phyloP scores from a whole-genome alignment of 225 moss, liverwort and hornwort species.

The Pseudoscleropodium purum region DNA sequence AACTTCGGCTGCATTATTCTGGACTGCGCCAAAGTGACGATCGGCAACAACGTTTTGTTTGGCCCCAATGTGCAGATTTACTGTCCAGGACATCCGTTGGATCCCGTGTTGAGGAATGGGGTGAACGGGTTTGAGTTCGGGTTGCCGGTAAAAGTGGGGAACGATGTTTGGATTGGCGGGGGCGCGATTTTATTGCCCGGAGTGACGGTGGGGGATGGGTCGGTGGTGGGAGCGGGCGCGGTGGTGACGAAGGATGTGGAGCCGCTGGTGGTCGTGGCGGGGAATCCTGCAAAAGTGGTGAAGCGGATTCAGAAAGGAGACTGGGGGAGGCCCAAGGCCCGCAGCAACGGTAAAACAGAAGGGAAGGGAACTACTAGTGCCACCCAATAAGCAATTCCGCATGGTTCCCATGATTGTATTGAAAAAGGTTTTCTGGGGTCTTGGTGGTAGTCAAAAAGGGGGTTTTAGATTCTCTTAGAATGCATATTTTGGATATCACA shows the following conservation, averaged over 20 bases:
- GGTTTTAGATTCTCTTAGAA: too few species aligned
- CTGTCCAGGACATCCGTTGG: conserved; percentile 69
- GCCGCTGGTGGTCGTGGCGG: conserved; percentile 50
- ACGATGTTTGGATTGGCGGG: conserved; percentile 86
- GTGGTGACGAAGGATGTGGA: conserved; percentile 73
- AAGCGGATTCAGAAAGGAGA: conserved; percentile 34
- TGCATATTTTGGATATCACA: too few species aligned
- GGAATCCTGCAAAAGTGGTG: conserved; percentile 73
- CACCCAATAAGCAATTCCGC: too few species aligned
- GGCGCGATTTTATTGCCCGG: conserved; percentile 67
- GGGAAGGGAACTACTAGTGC: too few species aligned
- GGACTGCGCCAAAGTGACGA: conserved; percentile 56
- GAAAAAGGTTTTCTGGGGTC: too few species aligned
- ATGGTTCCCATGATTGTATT: too few species aligned
- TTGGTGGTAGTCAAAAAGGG: too few species aligned
- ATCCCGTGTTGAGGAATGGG: conserved; percentile 46
- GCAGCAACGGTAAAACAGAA: background rate
- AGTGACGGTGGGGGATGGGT: conserved; percentile 62
- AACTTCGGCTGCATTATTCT: conserved; percentile 78
- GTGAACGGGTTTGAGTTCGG: conserved; percentile 28
- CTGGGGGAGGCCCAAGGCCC: conserved; percentile 1
- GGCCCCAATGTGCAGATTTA: conserved; percentile 85
- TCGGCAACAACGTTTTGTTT: conserved; percentile 59
- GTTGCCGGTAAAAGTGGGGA: conserved; percentile 44
- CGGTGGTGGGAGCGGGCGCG: conserved; percentile 70